Conservation (phyloP, 768 basidiomycete genomes). For the Russula ochroleuca region DNA sequence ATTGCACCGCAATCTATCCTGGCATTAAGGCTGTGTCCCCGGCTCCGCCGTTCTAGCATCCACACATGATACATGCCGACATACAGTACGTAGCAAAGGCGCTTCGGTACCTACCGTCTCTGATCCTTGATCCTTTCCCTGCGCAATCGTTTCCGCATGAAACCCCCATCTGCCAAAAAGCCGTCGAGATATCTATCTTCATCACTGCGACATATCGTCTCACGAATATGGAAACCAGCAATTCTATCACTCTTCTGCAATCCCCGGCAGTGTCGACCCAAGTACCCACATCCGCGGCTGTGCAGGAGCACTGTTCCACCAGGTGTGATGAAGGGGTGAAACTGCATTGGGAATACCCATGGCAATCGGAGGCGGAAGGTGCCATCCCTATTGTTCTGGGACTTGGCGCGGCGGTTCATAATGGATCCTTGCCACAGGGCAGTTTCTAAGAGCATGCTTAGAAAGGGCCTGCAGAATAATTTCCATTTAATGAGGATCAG, state of each 20-base stretch:
- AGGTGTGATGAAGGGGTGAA: background rate
- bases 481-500: background rate
- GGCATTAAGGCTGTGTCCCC: conserved; percentile 1
- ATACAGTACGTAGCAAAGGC: background rate
- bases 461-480: background rate
- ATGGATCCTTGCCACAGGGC: background rate
- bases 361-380: background rate
- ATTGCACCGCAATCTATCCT: too few species aligned
- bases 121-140: conserved; percentile 9
- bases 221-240: background rate
- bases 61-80: background rate
- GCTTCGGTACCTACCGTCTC: conserved; percentile 1
- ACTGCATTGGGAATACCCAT: too few species aligned
- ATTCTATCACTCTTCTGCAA: background rate
- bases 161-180: background rate
- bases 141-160: background rate
- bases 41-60: background rate
- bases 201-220: conserved; percentile 1
- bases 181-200: conserved; percentile 1
- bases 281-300: background rate
- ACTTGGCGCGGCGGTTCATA: background rate
- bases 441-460: background rate
- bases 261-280: background rate
- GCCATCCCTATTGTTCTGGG: background rate
- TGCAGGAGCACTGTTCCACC: background rate